Base-by-base conservation (phyloP, 2,329 filamentous ascomycete species). In the Tolypocladium nubicola region DNA sequence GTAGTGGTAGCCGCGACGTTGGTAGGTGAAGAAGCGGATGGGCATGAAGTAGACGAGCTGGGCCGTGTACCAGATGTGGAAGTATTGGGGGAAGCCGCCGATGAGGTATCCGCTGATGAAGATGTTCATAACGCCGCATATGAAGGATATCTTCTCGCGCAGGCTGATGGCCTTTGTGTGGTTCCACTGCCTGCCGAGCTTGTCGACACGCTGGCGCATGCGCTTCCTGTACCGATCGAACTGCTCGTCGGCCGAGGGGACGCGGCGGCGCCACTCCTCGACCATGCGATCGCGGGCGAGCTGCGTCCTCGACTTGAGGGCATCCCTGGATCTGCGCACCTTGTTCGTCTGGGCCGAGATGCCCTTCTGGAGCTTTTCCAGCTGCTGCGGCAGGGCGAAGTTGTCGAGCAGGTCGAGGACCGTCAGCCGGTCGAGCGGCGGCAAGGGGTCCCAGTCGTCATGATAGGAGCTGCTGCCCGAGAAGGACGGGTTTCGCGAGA, bases 1-100 rank as follows among this genome's bases (percentile, higher is more conserved):
- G 75, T 99, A 99, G 73, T 97, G 92, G 68, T 95, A 97, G 57
- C 93, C 94, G 58, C 88, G 89, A 65, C 86, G 85, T 69, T 90
- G 90, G 73, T 99, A 99, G 58, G 88, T 89, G 75, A 91, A 94
- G 74, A 84, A 93, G 53, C 94, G 88, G 63, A 99, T 89, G 14
- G 94, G 94, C 93, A 97, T 96, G 73, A 97, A 97, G 74, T 97
- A 97, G 60, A 89, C 71, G 47, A 96, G 80, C 72, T 96, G 92
- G 3, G 73, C 80, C 9, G 89, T 92, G 72, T 96, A 99, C 94
- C 94, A 99, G 63, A 88, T 76, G 64, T 96, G 93, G 72, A 97
- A 96, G 70, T 85, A 87, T 65, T 96, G 79, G 0, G 94, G 91
- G 65, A 80, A 87, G 37, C 85, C 90, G 60, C 94, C 94, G 56